A percentile compares a stretch with the other conserved stretches of the same genome.
Conservation (phyloP, 495 filamentous ascomycete genomes). For the Aspergillus avenaceus region DNA sequence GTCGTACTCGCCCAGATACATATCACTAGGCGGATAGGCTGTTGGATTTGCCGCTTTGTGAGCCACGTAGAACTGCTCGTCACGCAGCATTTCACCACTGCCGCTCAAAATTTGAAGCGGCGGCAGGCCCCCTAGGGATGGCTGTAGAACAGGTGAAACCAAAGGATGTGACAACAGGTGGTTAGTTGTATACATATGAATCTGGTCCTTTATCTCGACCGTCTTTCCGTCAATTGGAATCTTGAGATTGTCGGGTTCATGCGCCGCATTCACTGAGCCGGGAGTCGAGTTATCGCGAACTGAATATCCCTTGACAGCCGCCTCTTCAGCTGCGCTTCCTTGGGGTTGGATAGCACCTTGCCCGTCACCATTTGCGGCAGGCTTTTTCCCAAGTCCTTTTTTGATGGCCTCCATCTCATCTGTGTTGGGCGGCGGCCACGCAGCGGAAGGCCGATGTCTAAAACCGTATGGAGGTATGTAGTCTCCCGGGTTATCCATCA, state of each 20-base stretch:
- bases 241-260: conserved; percentile 41
- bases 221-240: conserved; percentile 68
- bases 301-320: conserved; percentile 39
- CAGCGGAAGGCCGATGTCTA: conserved; percentile 71
- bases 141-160: conserved; percentile 82
- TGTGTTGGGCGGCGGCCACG: conserved; percentile 87
- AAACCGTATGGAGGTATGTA: conserved; percentile 89
- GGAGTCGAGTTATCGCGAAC: conserved; percentile 23
- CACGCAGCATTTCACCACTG: conserved; percentile 81
- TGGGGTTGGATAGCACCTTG: conserved; percentile 10
- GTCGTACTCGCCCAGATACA: conserved; percentile 60
- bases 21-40: conserved; percentile 65
- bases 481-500: conserved; percentile 65
- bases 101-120: conserved; percentile 82
- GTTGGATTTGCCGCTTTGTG: conserved; percentile 86
- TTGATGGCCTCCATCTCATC: conserved; percentile 57
- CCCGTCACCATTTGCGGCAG: conserved; percentile 23
- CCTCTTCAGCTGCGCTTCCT: conserved; percentile 24
- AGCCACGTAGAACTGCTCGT: conserved; percentile 92
- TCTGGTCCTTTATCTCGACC: conserved; percentile 80
- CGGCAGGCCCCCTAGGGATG: conserved; percentile 82
- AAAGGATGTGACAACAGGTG: conserved; percentile 80
- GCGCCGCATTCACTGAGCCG: conserved; percentile 15
- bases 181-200: conserved; percentile 93
- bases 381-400: conserved; percentile 30